Base-by-base conservation (phyloP, 352 stramenopile genomes). In the Thalassiosira tumida region DNA sequence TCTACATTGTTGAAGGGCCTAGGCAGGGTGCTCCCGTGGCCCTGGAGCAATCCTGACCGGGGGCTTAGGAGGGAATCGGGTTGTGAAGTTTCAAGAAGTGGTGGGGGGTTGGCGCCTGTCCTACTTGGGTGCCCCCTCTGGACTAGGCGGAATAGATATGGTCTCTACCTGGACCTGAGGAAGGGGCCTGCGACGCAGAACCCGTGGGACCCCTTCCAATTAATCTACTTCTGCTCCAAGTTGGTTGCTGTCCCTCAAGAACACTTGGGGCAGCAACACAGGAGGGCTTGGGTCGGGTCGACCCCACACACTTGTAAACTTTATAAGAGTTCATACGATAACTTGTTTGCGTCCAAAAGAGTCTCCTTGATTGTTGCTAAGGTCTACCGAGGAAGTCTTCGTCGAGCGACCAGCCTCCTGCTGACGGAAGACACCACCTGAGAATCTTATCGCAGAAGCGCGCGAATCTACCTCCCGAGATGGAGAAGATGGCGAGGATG, bases 41-140 rank as follows among this genome's bases (percentile, higher is more conserved):
- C 21, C 47, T 21, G 47, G 47, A 59, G 47, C 47, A 59, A 59
- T 21, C 47, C 47, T 59, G 47, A 59, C 47, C 47, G 47, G 47
- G 47, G 47, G 21, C 47, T 59, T 72, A 72, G 62, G 62, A 21
- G 62, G 31, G 62, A 72, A 24, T 72, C 21, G 14, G n/a, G 14
- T 72, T 72, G 31, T 72, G 31, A 72, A 72, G 62, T 72, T 15
- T 72, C 62, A 72, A 72, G 62, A 72, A 72, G 62, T 72, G 62
- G 67, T 76, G 67, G 67, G 1, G 67, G 35, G 47, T 59, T 59
- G 47, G 47, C 47, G 47, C 47, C 47, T 59, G 47, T 59, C 47
- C 47, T 59, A 59, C 21, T 21, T 59, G 21, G 64, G 64, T 40
- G 15, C 24, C 31, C 54, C 31, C 64, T 41, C 64, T 74, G 64